These are phyloP conservation scores for Mycosarcoma maydis DNA, from an alignment of 1,284 basidiomycete genomes.

Conservation along the genomic window DNA sequence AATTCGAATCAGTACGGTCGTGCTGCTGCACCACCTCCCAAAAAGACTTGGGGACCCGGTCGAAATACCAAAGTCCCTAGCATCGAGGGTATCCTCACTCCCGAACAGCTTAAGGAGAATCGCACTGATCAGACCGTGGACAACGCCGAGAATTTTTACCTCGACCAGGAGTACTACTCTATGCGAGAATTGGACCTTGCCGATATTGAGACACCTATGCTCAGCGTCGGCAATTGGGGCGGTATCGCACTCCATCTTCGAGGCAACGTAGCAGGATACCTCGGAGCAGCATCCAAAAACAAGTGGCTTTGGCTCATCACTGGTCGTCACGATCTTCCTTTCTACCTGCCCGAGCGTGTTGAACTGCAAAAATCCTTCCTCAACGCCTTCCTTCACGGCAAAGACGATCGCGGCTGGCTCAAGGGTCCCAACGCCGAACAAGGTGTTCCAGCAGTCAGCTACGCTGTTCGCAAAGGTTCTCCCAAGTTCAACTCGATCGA, in stretches of 20 bases:
- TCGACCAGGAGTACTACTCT: constrained; percentile 62
- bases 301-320: constrained; percentile 67
- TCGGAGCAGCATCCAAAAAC: constrained; percentile 59
- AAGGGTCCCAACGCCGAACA: constrained; percentile 56
- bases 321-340: constrained; percentile 66
- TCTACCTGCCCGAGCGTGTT: constrained; percentile 63
- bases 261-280: constrained; percentile 65
- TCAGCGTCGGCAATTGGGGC: constrained; percentile 66
- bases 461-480: constrained; percentile 64
- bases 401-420: constrained; percentile 56
- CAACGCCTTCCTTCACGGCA: constrained; percentile 62
- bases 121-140: constrained; percentile 61
- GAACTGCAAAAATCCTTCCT: constrained; percentile 64
- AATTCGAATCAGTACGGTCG: constrained; percentile 64
- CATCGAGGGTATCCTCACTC: constrained; percentile 57
- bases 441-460: constrained; percentile 59
- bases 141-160: constrained; percentile 58
- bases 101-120: constrained; percentile 57
- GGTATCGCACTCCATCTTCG: constrained; percentile 65
- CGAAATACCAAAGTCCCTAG: constrained; percentile 45
- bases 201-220: constrained; percentile 63
- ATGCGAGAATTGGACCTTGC: constrained; percentile 59
- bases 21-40: constrained; percentile 7
- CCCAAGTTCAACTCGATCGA: constrained; percentile 64
- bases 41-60: constrained; percentile 16